phyloP scores from a whole-genome alignment of 768 basidiomycete species.

The Trametes punicea region DNA sequence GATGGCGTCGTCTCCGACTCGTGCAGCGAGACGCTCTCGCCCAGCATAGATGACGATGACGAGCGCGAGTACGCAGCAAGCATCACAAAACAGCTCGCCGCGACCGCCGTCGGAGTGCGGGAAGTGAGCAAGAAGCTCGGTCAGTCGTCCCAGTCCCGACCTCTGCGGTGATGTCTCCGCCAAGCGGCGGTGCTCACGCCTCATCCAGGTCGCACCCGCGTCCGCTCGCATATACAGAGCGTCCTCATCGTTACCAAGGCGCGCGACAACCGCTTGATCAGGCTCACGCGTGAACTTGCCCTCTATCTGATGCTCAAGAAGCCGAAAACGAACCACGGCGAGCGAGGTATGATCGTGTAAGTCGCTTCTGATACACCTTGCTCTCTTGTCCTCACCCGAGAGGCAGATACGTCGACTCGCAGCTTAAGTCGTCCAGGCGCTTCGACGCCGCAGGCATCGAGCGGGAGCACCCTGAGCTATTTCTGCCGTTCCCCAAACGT shows the following conservation, averaged over 20 bases:
- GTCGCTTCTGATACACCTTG: constrained; percentile 22
- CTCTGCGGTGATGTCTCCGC: constrained; percentile 14
- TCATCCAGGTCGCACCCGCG: constrained; percentile 78
- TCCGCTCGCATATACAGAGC: constrained; percentile 87
- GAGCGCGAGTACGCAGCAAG: constrained; percentile 72
- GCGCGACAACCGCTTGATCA: constrained; percentile 93
- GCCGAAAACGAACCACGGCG: constrained; percentile 47
- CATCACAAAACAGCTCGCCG: constrained; percentile 89
- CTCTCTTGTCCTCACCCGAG: neutral
- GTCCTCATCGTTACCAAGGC: constrained; percentile 97
- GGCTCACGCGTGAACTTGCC: constrained; percentile 89
- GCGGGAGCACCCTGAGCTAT: constrained; percentile 84
- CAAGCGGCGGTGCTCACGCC: constrained; percentile 16
- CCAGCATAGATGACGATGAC: constrained; percentile 38
- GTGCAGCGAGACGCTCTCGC: constrained; percentile 20
- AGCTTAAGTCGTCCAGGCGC: constrained; percentile 82
- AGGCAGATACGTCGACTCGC: constrained; percentile 87
- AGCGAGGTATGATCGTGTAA: constrained; percentile 84
- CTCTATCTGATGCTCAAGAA: constrained; percentile 92
- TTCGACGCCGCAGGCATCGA: constrained; percentile 92
- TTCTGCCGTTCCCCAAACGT: constrained; percentile 72
- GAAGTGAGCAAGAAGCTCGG: constrained; percentile 99
- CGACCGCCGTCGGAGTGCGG: constrained; percentile 94
- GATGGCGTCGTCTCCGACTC: constrained; percentile 23
- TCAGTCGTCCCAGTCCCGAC: constrained; percentile 35